A percentile compares a stretch with the other conserved stretches of the same genome.
These are phyloP conservation scores for Persicaria tinctoria DNA, from an alignment of 148 eudicot genomes.

Conservation along the genomic window DNA sequence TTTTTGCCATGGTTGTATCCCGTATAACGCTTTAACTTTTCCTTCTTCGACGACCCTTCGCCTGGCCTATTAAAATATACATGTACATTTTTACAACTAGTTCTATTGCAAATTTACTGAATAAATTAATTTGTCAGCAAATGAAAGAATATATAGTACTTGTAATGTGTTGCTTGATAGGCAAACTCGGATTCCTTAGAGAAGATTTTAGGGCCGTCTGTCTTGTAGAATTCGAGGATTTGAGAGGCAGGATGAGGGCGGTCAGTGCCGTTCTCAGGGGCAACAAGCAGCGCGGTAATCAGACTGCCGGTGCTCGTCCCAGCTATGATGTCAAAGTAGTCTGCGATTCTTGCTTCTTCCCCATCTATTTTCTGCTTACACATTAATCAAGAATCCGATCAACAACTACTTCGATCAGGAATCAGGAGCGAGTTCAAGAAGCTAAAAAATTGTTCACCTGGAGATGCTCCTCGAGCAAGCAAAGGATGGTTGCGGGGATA, in stretches of 20 bases:
- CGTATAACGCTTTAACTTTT: neutral
- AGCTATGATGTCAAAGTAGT: conserved; percentile 36
- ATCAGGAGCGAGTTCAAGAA: neutral
- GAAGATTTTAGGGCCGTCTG: conserved; percentile 25
- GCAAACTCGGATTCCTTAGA: conserved; percentile 18
- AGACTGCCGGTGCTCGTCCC: conserved; percentile 40
- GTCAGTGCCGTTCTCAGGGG: conserved; percentile 24
- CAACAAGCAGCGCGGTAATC: conserved; percentile 25
- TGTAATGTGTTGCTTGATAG: neutral
- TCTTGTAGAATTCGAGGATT: conserved; percentile 20
- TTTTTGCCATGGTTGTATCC: neutral
- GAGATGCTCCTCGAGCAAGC: conserved; percentile 9
- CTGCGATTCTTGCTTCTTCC: conserved; percentile 30
- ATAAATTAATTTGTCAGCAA: too few species aligned
- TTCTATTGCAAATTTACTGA: too few species aligned
- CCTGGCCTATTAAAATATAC: neutral
- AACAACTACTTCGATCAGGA: too few species aligned
- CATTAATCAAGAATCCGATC: neutral
- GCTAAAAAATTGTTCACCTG: neutral
- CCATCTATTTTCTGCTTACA: conserved; percentile 26
- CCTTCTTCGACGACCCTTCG: neutral
- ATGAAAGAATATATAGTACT: too few species aligned
- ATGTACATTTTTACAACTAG: too few species aligned
- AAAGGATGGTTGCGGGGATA: conserved; percentile 14
- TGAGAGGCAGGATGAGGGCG: conserved; percentile 31